Percentiles rank a stretch among this genome's conserved stretches.
These are phyloP conservation scores for Sporisorium scitamineum DNA, from an alignment of 1,284 basidiomycete species.

Conservation along the genomic window DNA sequence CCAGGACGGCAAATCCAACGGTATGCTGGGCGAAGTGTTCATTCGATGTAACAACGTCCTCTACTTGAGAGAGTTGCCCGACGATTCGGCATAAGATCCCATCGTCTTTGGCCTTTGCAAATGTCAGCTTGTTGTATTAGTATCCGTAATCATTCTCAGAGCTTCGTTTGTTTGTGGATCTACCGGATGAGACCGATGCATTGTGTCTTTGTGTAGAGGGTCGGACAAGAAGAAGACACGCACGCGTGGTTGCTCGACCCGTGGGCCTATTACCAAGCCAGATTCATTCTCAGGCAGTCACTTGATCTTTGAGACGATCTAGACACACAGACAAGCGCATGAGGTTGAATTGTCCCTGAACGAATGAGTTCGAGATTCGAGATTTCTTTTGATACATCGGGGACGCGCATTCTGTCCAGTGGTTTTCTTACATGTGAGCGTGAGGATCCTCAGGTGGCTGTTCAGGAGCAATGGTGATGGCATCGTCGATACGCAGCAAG, in stretches of 20 bases:
- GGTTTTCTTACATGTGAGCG: constrained; percentile 61
- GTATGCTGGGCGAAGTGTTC: constrained; percentile 96
- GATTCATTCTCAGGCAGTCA: background rate
- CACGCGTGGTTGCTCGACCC: background rate
- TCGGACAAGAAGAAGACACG: no score
- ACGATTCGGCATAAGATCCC: constrained; percentile 33
- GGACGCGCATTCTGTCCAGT: no score
- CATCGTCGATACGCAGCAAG: constrained; percentile 92
- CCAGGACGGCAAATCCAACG: constrained; percentile 94
- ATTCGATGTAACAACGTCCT: constrained; percentile 77
- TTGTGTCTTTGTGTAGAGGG: no score
- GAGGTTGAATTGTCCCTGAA: background rate
- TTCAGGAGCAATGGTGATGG: constrained; percentile 65
- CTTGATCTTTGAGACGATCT: background rate
- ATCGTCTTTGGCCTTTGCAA: background rate
- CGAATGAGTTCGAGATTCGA: background rate
- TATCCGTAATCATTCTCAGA: background rate
- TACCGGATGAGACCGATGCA: no score
- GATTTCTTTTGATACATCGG: constrained; percentile 11
- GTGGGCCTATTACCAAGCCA: no score
- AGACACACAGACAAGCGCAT: background rate
- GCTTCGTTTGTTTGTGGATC: background rate
- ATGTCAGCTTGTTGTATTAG: constrained; percentile 1
- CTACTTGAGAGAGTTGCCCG: constrained; percentile 62
- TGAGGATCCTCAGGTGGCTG: constrained; percentile 66